Conservation (phyloP, 2,329 filamentous ascomycete species). For the Penicillium expansum region DNA sequence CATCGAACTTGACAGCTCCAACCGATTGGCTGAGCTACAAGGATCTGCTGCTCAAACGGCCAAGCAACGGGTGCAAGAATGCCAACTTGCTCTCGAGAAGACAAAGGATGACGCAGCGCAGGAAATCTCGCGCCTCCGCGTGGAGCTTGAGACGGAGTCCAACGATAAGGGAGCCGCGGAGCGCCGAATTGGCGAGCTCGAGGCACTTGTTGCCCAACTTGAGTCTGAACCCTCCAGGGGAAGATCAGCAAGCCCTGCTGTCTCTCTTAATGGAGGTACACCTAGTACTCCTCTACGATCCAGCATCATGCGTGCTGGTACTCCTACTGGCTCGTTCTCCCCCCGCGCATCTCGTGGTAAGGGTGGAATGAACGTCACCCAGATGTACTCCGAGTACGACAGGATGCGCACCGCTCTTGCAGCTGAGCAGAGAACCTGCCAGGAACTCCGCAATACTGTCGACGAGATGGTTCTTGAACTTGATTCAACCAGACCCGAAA, state of each 20-base stretch:
- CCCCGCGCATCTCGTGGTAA: constrained; percentile 54
- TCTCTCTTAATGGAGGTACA: constrained; percentile 49
- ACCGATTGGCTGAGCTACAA: constrained; percentile 73
- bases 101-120: constrained; percentile 62
- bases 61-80: constrained; percentile 58
- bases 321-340: constrained; percentile 51
- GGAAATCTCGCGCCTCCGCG: constrained; percentile 53
- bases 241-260: constrained; percentile 54
- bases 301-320: constrained; percentile 30
- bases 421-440: constrained; percentile 69
- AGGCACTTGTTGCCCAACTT: constrained; percentile 60
- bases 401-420: constrained; percentile 67
- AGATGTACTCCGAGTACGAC: constrained; percentile 62
- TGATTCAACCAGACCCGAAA: constrained; percentile 81
- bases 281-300: constrained; percentile 51
- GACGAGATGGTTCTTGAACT: constrained; percentile 83
- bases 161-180: constrained; percentile 62
- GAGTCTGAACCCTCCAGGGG: constrained; percentile 52
- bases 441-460: constrained; percentile 71
- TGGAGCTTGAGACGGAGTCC: constrained; percentile 56
- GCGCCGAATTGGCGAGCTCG: constrained; percentile 62
- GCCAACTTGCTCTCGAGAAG: constrained; percentile 56
- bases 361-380: constrained; percentile 58
- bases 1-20: constrained; percentile 77
- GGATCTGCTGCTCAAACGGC: constrained; percentile 59